Base-by-base conservation (phyloP, 768 basidiomycete genomes). In the Crassisporium funariophilum region DNA sequence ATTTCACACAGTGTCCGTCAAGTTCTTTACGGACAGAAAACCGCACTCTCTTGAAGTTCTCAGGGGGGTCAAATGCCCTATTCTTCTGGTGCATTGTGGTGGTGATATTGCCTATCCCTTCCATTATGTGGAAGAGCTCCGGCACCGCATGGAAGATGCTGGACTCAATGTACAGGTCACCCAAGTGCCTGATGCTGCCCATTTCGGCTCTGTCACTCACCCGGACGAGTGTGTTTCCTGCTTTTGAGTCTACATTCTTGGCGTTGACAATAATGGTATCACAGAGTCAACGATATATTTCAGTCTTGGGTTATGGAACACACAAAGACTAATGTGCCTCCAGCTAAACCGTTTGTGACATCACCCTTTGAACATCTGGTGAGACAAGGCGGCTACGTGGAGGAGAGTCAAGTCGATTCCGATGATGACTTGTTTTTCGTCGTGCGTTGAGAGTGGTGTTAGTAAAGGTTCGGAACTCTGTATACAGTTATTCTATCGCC, bases 201-300 rank as follows among this genome's bases (percentile, higher is more conserved):
- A 72, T 49, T 71, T 69, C 38, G 71, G 71, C 2, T 55, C 56
- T 35, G 61, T 67, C 7, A 71, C 69, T 9, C 60, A 72, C 44
- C 48, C 63, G 10, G 54, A 61, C 13, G 47, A 59, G 69, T 72
- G 35, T 44, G 60, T 57, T 22, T 6, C 7, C 31, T 24, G 22
- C n/a, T n/a, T n/a, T n/a, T n/a, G n/a, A n/a, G n/a, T n/a, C n/a
- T n/a, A n/a, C n/a, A n/a, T n/a, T n/a, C n/a, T n/a, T n/a, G n/a
- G n/a, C n/a, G n/a, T n/a, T n/a, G n/a, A n/a, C n/a, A n/a, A n/a
- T n/a, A n/a, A n/a, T n/a, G n/a, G n/a, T n/a, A n/a, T n/a, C n/a
- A n/a, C n/a, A n/a, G n/a, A n/a, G n/a, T n/a, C n/a, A n/a, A n/a
- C n/a, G n/a, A n/a, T n/a, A n/a, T n/a, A n/a, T n/a, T n/a, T n/a